A percentile compares a stretch with the other conserved stretches of the same genome.
Conservation (phyloP, 2,329 filamentous ascomycete species). For the Calonectria henricotiae region DNA sequence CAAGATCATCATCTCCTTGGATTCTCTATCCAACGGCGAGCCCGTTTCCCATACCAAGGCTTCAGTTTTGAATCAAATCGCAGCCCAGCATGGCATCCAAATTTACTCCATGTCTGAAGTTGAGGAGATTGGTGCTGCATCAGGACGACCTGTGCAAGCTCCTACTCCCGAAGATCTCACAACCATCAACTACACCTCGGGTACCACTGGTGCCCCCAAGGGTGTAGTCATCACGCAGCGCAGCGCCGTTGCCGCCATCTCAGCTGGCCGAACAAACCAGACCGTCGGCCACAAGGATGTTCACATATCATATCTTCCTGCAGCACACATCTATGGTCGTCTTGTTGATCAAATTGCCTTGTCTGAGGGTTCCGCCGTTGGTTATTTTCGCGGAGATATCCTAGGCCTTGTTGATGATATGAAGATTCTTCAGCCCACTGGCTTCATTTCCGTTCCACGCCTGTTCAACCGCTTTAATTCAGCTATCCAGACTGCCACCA, state of each 20-base stretch:
- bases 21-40: conserved; percentile 87
- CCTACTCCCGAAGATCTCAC: conserved; percentile 83
- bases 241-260: conserved; percentile 83
- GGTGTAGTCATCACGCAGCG: conserved; percentile 87
- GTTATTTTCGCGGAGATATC: conserved; percentile 96
- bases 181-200: conserved; percentile 94
- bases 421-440: conserved; percentile 87
- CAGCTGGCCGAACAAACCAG: conserved; percentile 72
- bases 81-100: conserved; percentile 80
- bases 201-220: conserved; percentile 87
- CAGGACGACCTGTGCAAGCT: conserved; percentile 79
- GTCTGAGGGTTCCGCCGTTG: conserved; percentile 81
- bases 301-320: conserved; percentile 88
- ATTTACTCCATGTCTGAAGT: conserved; percentile 87
- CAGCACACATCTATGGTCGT: conserved; percentile 95
- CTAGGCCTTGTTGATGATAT: conserved; percentile 90
- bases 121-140: conserved; percentile 83
- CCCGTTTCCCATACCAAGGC: conserved; percentile 83
- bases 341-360: conserved; percentile 85
- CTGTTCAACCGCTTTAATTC: conserved; percentile 92
- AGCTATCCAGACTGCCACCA: conserved; percentile 84
- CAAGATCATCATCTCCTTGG: conserved; percentile 91
- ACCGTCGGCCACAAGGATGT: conserved; percentile 71
- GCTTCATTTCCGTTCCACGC: conserved; percentile 90
- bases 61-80: conserved; percentile 83